Conservation (phyloP, 352 stramenopile genomes). For the Phytophthora cajani region DNA sequence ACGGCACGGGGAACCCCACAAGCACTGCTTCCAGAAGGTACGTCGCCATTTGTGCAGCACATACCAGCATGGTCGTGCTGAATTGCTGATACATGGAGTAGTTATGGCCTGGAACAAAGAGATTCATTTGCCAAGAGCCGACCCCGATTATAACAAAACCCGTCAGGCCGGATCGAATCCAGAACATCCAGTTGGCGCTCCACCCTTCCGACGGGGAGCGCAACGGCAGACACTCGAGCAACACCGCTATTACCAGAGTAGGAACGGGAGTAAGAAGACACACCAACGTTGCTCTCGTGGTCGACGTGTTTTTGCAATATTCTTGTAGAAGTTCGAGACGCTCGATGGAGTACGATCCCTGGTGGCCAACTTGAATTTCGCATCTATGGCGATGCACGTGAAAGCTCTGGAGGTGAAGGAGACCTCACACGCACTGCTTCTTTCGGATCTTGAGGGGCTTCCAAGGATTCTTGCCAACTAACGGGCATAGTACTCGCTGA, state of each 20-base stretch:
- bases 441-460: no score
- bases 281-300: not conserved
- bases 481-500: no score
- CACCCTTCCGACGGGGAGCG: not conserved
- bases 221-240: not conserved
- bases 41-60: not conserved
- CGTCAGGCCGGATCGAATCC: not conserved
- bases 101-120: not conserved
- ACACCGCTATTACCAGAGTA: not conserved
- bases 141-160: not conserved
- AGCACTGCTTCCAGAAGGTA: not conserved
- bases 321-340: constrained; percentile 8
- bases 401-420: no score
- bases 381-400: not conserved
- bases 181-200: not conserved
- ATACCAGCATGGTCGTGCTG: not conserved
- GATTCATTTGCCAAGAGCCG: not conserved
- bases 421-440: no score
- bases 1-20: not conserved
- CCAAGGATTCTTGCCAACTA: no score
- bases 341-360: constrained; percentile 14
- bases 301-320: constrained; percentile 13
- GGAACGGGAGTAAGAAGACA: constrained; percentile 9
- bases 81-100: not conserved
- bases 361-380: constrained; percentile 6